These are phyloP conservation scores for Aegilops umbellulata DNA, from an alignment of 176 grass and related monocot species.

Conservation along the genomic window DNA sequence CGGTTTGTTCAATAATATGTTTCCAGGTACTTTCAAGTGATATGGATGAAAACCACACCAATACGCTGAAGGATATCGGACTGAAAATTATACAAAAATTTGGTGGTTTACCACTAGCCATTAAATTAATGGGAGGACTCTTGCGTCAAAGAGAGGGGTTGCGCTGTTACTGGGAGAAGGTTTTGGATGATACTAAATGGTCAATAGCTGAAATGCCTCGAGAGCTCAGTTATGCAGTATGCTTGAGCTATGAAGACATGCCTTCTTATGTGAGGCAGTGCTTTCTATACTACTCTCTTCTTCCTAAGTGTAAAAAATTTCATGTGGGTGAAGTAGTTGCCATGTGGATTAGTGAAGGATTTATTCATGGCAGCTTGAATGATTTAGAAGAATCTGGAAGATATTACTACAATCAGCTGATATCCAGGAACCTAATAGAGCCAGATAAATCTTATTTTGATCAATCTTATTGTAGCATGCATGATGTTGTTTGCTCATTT, in stretches of 20 bases:
- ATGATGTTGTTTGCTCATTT: conserved; percentile 37
- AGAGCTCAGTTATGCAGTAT: background rate
- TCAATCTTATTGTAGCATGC: background rate
- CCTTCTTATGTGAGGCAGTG: background rate
- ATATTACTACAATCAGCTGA: conserved; percentile 1
- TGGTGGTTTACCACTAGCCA: background rate
- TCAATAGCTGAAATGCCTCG: background rate
- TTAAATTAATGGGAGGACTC: background rate
- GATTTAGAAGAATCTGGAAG: background rate
- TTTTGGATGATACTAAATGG: background rate
- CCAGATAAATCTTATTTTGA: fast-evolving
- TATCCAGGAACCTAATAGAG: conserved; percentile 40
- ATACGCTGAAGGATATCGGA: background rate
- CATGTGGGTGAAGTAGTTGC: background rate
- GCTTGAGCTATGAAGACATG: background rate
- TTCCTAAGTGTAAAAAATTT: background rate
- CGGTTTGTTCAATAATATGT: background rate
- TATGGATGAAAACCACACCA: background rate
- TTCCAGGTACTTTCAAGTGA: background rate
- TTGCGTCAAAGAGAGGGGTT: background rate
- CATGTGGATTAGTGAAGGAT: background rate
- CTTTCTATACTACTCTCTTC: background rate
- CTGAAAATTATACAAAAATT: background rate
- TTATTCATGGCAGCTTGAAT: background rate
- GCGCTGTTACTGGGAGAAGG: background rate